Percentiles rank a stretch among this genome's conserved stretches.
phyloP scores from a whole-genome alignment of 768 basidiomycete species.

The Filobasidium floriforme region DNA sequence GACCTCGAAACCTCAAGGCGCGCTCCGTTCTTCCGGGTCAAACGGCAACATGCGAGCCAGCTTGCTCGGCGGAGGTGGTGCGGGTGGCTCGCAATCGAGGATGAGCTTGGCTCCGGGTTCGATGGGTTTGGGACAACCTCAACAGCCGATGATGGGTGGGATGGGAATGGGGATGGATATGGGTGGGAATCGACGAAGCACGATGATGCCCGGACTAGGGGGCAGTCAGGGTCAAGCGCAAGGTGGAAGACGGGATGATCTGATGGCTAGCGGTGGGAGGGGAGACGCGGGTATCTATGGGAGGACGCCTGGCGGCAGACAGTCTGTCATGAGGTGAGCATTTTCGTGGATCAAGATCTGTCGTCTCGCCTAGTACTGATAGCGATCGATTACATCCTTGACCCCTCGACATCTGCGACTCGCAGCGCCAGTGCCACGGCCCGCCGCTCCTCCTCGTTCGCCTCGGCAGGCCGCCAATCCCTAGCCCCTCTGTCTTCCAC shows the following conservation, averaged over 20 bases:
- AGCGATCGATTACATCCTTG: neutral
- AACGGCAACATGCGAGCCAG: conserved; percentile 2
- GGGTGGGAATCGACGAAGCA: neutral
- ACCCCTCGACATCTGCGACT: neutral
- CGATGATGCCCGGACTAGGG: neutral
- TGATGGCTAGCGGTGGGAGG: neutral
- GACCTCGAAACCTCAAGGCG: conserved; percentile 3
- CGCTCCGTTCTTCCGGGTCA: conserved; percentile 1
- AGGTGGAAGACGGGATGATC: neutral
- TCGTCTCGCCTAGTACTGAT: no score
- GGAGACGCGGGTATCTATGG: conserved; percentile 3
- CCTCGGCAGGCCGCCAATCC: conserved; percentile 52
- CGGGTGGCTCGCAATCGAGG: neutral
- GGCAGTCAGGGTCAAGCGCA: neutral
- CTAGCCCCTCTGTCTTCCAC: conserved; percentile 46
- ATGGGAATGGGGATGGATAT: neutral
- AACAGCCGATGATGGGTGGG: neutral
- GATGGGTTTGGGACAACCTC: neutral
- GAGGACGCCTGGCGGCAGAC: neutral
- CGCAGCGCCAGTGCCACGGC: neutral
- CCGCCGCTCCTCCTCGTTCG: conserved; percentile 17
- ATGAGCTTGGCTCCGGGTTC: neutral
- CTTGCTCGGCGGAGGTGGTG: neutral
- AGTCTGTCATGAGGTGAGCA: conserved; percentile 1
- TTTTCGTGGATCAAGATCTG: no score